Conservation (phyloP, 2,329 filamentous ascomycete genomes). For the Thelonectria blattea region DNA sequence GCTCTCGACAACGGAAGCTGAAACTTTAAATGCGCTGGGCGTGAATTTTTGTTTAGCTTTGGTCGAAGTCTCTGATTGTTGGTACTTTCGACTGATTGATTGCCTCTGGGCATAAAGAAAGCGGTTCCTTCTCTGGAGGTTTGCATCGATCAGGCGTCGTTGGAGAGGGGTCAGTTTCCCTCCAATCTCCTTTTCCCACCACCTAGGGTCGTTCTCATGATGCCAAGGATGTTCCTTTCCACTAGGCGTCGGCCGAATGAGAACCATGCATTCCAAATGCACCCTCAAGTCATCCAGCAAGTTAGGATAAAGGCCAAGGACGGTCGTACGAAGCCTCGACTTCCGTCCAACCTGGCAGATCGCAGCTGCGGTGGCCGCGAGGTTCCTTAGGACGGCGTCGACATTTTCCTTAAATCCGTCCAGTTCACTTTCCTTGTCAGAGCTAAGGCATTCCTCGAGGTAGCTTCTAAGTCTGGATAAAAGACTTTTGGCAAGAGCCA, state of each 20-base stretch:
- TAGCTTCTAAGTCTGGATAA: not conserved
- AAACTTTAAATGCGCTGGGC: too few relatives aligned
- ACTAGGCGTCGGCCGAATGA: not conserved
- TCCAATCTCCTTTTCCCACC: too few relatives aligned
- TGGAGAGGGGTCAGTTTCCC: too few relatives aligned
- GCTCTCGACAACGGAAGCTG: too few relatives aligned
- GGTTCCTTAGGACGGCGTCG: slow-evolving; percentile 13
- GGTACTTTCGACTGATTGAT: too few relatives aligned
- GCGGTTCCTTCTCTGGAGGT: too few relatives aligned
- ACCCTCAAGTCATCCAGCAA: slow-evolving; percentile 1
- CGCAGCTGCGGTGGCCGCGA: slow-evolving; percentile 6
- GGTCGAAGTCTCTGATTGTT: too few relatives aligned
- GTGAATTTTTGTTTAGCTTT: too few relatives aligned
- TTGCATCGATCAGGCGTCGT: too few relatives aligned
- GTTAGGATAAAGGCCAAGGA: not conserved
- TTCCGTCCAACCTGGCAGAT: slow-evolving; percentile 16
- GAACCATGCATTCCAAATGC: not conserved
- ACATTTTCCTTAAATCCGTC: slow-evolving; percentile 6
- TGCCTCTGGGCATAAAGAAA: too few relatives aligned
- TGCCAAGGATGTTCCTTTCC: not conserved
- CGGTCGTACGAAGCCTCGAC: slow-evolving; percentile 9
- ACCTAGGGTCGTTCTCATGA: too few relatives aligned
- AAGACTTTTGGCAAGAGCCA: not conserved
- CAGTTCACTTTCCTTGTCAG: not conserved
- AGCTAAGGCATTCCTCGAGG: not conserved